These are phyloP conservation scores for Nosema muscidifuracis DNA, from an alignment of 371 early-diverging fungal species.

Conservation along the genomic window DNA sequence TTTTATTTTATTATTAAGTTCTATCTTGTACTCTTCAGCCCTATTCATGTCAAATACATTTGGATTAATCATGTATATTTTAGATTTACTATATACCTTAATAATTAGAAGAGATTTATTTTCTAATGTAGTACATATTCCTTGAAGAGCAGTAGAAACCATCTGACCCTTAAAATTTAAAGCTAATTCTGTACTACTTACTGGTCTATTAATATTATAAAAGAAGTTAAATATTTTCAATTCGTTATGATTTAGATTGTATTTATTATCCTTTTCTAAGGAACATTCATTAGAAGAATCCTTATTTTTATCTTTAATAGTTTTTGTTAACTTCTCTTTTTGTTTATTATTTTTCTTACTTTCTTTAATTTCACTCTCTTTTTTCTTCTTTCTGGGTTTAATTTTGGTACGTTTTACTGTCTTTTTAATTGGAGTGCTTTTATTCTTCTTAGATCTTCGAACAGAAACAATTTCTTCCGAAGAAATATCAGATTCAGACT, in stretches of 20 bases:
- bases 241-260: slow-evolving; percentile 1
- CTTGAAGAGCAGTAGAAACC: slow-evolving; percentile 4
- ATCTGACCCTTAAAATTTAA: slow-evolving; percentile 38
- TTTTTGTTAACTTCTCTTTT: background rate
- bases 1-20: background rate
- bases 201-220: slow-evolving; percentile 27
- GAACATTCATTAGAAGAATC: no score
- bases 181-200: slow-evolving; percentile 13
- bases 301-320: no score
- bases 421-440: no score
- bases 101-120: slow-evolving; percentile 18
- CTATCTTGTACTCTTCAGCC: slow-evolving; percentile 15
- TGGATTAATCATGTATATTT: slow-evolving; percentile 42
- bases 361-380: background rate
- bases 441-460: no score
- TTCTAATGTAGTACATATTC: slow-evolving; percentile 29
- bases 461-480: no score
- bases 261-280: no score
- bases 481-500: no score
- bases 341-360: background rate
- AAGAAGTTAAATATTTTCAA: slow-evolving; percentile 21
- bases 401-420: no score
- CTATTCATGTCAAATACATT: slow-evolving; percentile 15
- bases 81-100: slow-evolving; percentile 37
- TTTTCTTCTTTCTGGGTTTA: background rate